phyloP scores from a whole-genome alignment of 305 asterid species.

The Solanum hybrid region DNA sequence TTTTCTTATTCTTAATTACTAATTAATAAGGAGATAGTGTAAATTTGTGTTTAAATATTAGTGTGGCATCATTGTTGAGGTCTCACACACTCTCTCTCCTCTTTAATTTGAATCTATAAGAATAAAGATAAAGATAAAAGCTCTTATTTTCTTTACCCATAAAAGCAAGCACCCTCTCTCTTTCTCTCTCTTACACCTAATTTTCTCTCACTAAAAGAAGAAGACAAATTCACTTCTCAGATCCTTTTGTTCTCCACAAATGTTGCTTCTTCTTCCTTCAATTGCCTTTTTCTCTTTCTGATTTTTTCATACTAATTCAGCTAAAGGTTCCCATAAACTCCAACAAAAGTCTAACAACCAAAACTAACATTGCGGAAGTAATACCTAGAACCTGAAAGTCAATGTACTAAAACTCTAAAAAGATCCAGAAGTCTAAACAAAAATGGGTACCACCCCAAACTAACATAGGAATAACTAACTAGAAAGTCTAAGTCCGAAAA shows the following conservation, averaged over 20 bases:
- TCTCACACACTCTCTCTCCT: not conserved
- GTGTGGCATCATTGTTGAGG: not conserved
- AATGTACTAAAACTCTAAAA: too few species aligned
- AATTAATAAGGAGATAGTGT: not conserved
- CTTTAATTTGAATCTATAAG: slow-evolving; percentile 4
- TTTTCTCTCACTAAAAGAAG: not conserved
- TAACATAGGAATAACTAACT: too few species aligned
- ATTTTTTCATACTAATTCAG: not conserved
- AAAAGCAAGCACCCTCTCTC: not conserved
- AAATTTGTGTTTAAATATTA: not conserved
- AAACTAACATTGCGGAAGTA: too few species aligned
- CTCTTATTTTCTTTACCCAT: not conserved
- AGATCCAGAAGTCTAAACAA: too few species aligned
- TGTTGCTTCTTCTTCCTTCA: not conserved
- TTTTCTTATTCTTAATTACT: not conserved
- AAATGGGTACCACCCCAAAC: too few species aligned
- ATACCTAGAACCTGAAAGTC: too few species aligned
- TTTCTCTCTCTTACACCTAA: not conserved
- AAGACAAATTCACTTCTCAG: not conserved
- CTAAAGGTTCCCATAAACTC: not conserved
- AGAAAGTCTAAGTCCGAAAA: too few species aligned
- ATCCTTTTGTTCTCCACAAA: not conserved
- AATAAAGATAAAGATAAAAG: not conserved
- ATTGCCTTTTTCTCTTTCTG: not conserved
- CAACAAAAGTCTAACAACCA: too few species aligned